Evolutionary conservation across 2,329 filamentous ascomycete genomes (phyloP).

Genomic region (Hansfordia pulvinata): DNA sequence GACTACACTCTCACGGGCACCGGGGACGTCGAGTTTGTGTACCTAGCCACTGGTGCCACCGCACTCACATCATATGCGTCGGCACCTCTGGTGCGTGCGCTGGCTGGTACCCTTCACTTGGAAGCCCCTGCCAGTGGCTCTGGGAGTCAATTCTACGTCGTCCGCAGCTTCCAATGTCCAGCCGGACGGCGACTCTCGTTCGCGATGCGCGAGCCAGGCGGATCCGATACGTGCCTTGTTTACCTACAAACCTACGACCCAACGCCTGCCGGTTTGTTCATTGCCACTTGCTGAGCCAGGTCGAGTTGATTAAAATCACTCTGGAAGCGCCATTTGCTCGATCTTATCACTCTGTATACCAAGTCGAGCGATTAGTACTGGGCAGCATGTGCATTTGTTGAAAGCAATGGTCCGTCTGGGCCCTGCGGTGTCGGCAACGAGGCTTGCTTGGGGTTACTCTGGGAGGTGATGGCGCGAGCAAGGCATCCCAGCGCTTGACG

Average conservation of each 20-base stretch:
- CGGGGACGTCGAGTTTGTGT: conserved; percentile 35
- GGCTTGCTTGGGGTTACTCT: no score
- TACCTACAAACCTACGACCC: conserved; percentile 52
- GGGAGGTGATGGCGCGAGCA: no score
- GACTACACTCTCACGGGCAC: conserved; percentile 38
- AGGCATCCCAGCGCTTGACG: no score
- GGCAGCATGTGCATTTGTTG: no score
- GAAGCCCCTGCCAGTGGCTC: no score
- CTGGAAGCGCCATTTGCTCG: no score
- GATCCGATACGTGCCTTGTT: conserved; percentile 33
- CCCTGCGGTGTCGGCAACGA: no score
- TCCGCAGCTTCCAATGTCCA: conserved; percentile 37
- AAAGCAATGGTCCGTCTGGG: no score
- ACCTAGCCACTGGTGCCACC: conserved; percentile 29
- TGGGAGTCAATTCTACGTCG: conserved; percentile 38
- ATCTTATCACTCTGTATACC: no score
- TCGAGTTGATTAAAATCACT: no score
- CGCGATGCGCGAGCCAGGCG: conserved; percentile 28
- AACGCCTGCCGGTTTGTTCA: conserved; percentile 20
- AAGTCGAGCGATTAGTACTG: no score
- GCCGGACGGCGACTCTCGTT: conserved; percentile 35
- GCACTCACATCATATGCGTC: conserved; percentile 37
- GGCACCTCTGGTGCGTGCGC: conserved; percentile 26
- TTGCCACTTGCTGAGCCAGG: conserved; percentile 14
- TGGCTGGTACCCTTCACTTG: conserved; percentile 28